Conservation (phyloP, 345 rosid species). For the Populus ilicifolia region DNA sequence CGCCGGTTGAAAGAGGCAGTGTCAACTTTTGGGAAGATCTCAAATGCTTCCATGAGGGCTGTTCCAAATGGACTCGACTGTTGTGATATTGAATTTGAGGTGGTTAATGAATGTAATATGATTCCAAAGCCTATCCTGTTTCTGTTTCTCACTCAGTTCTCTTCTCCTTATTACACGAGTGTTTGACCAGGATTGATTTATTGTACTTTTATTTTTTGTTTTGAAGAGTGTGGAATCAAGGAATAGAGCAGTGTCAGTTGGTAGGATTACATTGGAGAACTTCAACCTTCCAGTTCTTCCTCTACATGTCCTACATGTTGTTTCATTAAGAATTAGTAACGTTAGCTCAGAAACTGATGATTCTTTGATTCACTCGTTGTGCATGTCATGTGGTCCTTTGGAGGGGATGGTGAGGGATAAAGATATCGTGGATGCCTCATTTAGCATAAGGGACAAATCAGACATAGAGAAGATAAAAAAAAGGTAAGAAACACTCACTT, state of each 20-base stretch:
- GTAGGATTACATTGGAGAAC: conserved; percentile 13
- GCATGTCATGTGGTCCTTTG: conserved; percentile 22
- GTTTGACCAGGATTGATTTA: no score
- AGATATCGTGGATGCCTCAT: conserved; percentile 13
- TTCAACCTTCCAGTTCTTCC: conserved; percentile 13
- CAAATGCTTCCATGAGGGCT: conserved; percentile 18
- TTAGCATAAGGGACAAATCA: conserved; percentile 10
- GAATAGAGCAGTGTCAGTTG: conserved; percentile 15
- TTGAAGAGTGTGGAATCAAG: conserved; percentile 22
- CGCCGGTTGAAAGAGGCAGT: conserved; percentile 14
- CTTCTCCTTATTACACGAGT: background rate
- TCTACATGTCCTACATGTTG: background rate
- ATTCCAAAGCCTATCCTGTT: background rate
- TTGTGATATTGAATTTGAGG: conserved; percentile 30
- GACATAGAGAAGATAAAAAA: conserved; percentile 2
- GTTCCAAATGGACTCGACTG: conserved; percentile 20
- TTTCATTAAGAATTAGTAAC: conserved; percentile 24
- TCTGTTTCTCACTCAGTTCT: background rate
- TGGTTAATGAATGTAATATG: background rate
- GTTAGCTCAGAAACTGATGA: conserved; percentile 21
- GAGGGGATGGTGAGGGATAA: conserved; percentile 21
- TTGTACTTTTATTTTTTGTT: background rate
- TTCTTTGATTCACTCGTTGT: conserved; percentile 18
- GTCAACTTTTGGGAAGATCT: conserved; percentile 15
- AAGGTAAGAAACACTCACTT: conserved; percentile 11